Evolutionary conservation across 768 basidiomycete species (phyloP), one percentile per base, ranked within the genome.

Genomic region (Boletus speciosus): DNA sequence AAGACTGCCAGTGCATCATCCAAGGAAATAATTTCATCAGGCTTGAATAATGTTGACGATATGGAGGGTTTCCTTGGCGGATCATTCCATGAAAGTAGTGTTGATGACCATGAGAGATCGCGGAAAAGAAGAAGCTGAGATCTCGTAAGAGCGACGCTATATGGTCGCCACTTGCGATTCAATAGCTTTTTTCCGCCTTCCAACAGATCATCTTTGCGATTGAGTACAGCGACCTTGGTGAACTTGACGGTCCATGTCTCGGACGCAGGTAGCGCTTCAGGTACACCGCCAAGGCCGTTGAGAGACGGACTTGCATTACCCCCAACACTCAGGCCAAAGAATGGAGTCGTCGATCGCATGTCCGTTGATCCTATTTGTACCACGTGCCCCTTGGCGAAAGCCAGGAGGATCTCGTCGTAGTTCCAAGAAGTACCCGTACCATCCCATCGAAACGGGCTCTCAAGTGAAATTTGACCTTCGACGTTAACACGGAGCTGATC

Each of bases 71-170:
- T 64, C 15, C 71, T 71, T 16, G 70, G 68, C 16, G 69, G 49
- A 57, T 74, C 67, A 49, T 74, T 71, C 68, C 80, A 76, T 42
- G 75, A 69, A 50, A 76, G 71, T 32, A 86, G 61, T 21, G 73
- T 66, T 38, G 70, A 62, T 3, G 80, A 79, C 82, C 80, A 85
- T 14, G 79, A 64, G 4, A 80, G 67, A 69, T 93, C 90, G 29
- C 88, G 87, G 73, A 93, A 94, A 68, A 98, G 88, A 42, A 98
- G 78, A 5, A 99, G 76, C 63, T 98, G 96, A 5, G 93, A 94
- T 25, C 84, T 87, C 4, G 93, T 94, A 52, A 99, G 76, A 47
- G 95, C 77, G 9, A 93, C 89, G 57, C 83, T 86, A 80, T 86
- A 95, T 11, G 82, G 72, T 62, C 80, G 86, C 97, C 97, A 98